Conservation (phyloP, 169 alveolate genomes). For the Plasmodium coatneyi region DNA sequence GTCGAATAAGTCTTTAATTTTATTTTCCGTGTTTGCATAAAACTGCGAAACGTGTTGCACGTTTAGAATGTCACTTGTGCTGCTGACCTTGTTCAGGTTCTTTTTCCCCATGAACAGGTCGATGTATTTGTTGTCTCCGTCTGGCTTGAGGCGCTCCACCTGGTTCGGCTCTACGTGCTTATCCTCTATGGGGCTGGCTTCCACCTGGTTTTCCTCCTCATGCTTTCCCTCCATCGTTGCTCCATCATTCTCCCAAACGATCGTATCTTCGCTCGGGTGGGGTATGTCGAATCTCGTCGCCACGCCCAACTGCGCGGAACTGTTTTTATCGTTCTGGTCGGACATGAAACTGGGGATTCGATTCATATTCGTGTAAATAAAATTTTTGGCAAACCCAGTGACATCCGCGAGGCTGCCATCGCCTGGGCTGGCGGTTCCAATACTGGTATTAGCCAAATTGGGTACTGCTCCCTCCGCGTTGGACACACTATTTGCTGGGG, state of each 20-base stretch:
- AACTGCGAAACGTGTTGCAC: constrained; percentile 21
- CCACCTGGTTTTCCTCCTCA: not conserved
- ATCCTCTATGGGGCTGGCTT: not conserved
- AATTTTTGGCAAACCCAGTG: constrained; percentile 47
- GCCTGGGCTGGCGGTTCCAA: not conserved
- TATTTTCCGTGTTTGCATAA: constrained; percentile 32
- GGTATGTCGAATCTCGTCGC: not conserved
- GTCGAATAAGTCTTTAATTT: constrained; percentile 26
- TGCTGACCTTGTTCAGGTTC: constrained; percentile 12
- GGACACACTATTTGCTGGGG: not conserved
- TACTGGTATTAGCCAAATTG: not conserved
- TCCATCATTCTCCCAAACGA: not conserved
- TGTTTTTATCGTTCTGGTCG: constrained; percentile 29
- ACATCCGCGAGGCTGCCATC: constrained; percentile 32
- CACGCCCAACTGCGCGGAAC: constrained; percentile 3
- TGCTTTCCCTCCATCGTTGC: not conserved
- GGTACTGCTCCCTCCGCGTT: not conserved
- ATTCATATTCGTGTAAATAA: constrained; percentile 64
- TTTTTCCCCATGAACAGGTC: constrained; percentile 57
- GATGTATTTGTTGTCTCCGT: constrained; percentile 12
- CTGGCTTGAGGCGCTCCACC: not conserved
- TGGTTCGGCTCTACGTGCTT: not conserved
- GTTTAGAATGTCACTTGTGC: not conserved
- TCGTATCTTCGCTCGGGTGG: not conserved
- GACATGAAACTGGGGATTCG: constrained; percentile 25